Conservation (phyloP, 306 rosid species). For the Rosa chinensis region DNA sequence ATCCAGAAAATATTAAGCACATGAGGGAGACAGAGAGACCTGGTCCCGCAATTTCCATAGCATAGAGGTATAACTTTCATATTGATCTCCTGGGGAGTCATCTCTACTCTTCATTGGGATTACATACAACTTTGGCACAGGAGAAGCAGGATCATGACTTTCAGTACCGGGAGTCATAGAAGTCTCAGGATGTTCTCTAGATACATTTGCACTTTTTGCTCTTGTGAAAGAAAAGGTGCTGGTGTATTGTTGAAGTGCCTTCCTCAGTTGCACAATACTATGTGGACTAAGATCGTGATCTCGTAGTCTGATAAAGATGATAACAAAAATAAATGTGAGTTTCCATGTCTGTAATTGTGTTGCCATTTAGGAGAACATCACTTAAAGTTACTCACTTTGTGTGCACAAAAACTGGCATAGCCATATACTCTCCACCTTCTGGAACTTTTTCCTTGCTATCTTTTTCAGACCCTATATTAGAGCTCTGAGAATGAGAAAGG, state of each 20-base stretch:
- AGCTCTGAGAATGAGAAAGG: slow-evolving; percentile 54
- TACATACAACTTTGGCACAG: slow-evolving; percentile 34
- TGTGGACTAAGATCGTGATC: slow-evolving; percentile 55
- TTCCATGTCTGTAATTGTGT: not conserved
- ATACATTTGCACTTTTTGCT: slow-evolving; percentile 25
- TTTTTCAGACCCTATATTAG: slow-evolving; percentile 54
- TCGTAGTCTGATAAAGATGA: slow-evolving; percentile 45
- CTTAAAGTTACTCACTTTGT: slow-evolving; percentile 57
- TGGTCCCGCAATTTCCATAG: slow-evolving; percentile 78
- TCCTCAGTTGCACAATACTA: slow-evolving; percentile 49
- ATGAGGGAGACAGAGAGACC: slow-evolving; percentile 40
- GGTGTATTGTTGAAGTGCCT: slow-evolving; percentile 53
- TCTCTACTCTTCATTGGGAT: slow-evolving; percentile 66
- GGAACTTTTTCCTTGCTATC: slow-evolving; percentile 44
- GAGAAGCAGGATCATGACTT: slow-evolving; percentile 30
- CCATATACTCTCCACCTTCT: slow-evolving; percentile 58
- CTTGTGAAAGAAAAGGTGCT: slow-evolving; percentile 47
- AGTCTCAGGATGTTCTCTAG: slow-evolving; percentile 28
- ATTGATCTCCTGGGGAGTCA: slow-evolving; percentile 55
- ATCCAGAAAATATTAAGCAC: not conserved
- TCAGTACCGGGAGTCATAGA: slow-evolving; percentile 19
- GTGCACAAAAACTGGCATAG: slow-evolving; percentile 78
- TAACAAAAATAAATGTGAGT: slow-evolving; percentile 18
- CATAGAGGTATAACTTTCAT: slow-evolving; percentile 54
- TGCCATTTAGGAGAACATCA: not conserved